Conservation (phyloP, 768 basidiomycete species). For the Panaeolus cyanescens region DNA sequence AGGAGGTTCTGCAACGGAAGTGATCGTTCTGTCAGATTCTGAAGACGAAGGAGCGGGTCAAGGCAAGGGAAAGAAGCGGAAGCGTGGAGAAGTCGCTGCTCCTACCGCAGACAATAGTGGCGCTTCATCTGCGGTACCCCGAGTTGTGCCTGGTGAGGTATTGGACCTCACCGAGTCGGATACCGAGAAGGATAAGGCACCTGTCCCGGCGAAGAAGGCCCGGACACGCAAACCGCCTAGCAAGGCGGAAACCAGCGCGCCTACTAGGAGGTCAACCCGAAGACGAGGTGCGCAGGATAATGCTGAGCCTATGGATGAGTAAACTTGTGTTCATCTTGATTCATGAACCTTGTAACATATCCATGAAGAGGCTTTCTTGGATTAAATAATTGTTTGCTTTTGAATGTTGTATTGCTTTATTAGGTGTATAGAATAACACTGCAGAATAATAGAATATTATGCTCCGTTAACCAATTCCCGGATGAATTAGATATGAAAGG, state of each 20-base stretch:
- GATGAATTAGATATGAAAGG: neutral
- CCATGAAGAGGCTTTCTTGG: neutral
- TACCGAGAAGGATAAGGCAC: constrained; percentile 5
- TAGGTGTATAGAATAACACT: neutral
- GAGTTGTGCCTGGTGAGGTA: neutral
- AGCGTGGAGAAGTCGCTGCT: constrained; percentile 18
- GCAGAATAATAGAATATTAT: neutral
- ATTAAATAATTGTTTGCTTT: neutral
- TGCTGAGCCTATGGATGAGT: constrained; percentile 10
- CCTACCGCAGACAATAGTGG: constrained; percentile 5
- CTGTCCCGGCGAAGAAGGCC: constrained; percentile 15
- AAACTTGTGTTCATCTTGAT: neutral
- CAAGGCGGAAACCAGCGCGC: constrained; percentile 4
- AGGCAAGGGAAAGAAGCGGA: constrained; percentile 18
- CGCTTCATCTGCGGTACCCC: neutral
- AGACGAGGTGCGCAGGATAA: constrained; percentile 3
- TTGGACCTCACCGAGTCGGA: constrained; percentile 12
- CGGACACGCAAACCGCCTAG: constrained; percentile 18
- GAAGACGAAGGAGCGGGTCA: constrained; percentile 36
- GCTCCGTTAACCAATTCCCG: neutral
- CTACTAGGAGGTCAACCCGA: constrained; percentile 13
- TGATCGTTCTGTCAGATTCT: constrained; percentile 25
- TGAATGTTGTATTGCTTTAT: neutral
- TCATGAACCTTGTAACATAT: constrained; percentile 2
- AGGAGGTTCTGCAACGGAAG: constrained; percentile 11